phyloP scores from a whole-genome alignment of 306 rosid genomes.

The Cajanus cajan region DNA sequence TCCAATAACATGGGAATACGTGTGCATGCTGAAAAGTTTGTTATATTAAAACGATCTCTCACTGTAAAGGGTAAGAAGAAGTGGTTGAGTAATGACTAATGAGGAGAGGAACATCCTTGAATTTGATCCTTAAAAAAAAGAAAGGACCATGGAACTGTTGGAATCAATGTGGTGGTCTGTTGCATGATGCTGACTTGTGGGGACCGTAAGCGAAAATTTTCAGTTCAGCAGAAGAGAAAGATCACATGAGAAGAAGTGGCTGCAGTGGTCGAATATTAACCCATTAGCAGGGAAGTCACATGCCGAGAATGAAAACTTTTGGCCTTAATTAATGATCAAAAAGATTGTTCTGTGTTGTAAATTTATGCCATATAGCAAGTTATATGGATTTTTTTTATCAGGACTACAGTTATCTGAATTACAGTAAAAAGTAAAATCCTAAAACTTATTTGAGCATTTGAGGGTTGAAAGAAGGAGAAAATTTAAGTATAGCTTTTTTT shows the following conservation, averaged over 20 bases:
- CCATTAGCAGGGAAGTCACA: conserved; percentile 28
- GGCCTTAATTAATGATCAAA: neutral
- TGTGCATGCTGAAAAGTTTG: conserved; percentile 3
- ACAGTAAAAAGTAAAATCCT: no score
- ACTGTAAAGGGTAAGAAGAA: neutral
- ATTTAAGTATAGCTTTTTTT: no score
- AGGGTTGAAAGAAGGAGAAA: no score
- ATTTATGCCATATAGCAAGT: neutral
- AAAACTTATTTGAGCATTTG: no score
- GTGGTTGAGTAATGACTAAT: neutral
- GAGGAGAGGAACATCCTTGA: conserved; percentile 17
- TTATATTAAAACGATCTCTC: neutral
- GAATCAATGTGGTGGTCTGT: neutral
- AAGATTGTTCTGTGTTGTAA: neutral
- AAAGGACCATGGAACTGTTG: neutral
- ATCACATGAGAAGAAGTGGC: conserved; percentile 23
- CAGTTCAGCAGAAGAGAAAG: conserved; percentile 1
- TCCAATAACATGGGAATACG: neutral
- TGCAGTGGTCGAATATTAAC: neutral
- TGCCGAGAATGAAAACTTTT: conserved; percentile 27
- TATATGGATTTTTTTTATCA: neutral
- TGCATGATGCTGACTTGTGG: conserved; percentile 28
- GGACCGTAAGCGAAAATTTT: conserved; percentile 27
- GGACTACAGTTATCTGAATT: neutral
- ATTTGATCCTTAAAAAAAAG: neutral